A percentile compares a stretch with the other conserved stretches of the same genome.
phyloP scores from a whole-genome alignment of 1,284 basidiomycete genomes.

The Rhodotorula sp. region DNA sequence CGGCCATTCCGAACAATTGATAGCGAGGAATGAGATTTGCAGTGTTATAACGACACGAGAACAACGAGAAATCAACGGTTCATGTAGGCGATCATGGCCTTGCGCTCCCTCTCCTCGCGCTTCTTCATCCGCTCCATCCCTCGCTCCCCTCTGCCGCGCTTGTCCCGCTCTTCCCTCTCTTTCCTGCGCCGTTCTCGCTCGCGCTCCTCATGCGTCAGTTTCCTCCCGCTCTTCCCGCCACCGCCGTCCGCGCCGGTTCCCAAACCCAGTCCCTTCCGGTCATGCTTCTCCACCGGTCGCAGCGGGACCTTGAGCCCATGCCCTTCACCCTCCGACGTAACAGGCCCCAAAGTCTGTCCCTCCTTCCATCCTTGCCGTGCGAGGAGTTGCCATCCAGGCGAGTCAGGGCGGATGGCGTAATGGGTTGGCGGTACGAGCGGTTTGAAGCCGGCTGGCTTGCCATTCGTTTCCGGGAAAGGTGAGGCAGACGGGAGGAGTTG shows the following conservation, averaged over 20 bases:
- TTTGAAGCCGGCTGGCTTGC: too few species aligned
- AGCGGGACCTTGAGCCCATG: conserved; percentile 27
- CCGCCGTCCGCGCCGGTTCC: background rate
- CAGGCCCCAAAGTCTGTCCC: conserved; percentile 14
- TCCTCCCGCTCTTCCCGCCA: background rate
- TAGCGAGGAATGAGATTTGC: too few species aligned
- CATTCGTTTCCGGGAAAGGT: background rate
- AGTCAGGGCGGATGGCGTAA: conserved; percentile 14
- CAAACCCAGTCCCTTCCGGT: conserved; percentile 23
- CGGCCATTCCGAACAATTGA: too few species aligned
- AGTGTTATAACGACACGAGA: background rate
- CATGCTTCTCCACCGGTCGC: conserved; percentile 26
- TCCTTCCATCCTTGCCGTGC: conserved; percentile 24
- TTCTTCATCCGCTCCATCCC: conserved; percentile 18
- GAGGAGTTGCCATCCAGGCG: conserved; percentile 20
- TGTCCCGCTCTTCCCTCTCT: background rate
- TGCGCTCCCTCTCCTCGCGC: conserved; percentile 18
- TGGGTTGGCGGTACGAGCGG: conserved; percentile 10
- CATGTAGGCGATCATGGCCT: conserved; percentile 28
- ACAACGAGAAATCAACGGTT: conserved; percentile 8
- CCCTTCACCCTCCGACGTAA: background rate
- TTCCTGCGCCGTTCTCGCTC: background rate
- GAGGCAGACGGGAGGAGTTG: conserved; percentile 14
- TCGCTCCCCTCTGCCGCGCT: conserved; percentile 13
- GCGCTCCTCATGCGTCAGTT: background rate